A percentile compares a stretch with the other conserved stretches of the same genome.
phyloP scores from a whole-genome alignment of 306 rosid species.

The Medicago arabica region DNA sequence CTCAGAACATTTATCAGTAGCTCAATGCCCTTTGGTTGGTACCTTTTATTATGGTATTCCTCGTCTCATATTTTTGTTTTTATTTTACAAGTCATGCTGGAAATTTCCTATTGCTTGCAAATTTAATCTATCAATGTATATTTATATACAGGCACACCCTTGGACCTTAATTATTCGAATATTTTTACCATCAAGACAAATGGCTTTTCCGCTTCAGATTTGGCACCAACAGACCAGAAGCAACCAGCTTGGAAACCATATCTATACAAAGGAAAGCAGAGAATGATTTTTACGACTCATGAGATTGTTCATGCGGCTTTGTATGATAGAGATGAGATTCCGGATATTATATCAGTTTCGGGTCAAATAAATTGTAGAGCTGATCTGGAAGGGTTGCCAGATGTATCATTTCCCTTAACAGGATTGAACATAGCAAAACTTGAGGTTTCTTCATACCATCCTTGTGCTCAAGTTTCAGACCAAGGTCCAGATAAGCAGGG shows the following conservation, averaged over 20 bases:
- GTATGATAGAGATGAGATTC: constrained; percentile 94
- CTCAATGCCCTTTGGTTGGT: constrained; percentile 99
- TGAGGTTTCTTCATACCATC: constrained; percentile 83
- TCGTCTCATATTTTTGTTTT: constrained; percentile 49
- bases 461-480: constrained; percentile 89
- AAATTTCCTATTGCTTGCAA: constrained; percentile 41
- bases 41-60: constrained; percentile 74
- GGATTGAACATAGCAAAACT: constrained; percentile 60
- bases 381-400: constrained; percentile 95
- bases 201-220: constrained; percentile 86
- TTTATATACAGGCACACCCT: constrained; percentile 73
- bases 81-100: constrained; percentile 40
- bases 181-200: constrained; percentile 70
- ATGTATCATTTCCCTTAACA: constrained; percentile 83
- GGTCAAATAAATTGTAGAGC: constrained; percentile 96
- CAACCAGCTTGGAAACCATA: constrained; percentile 99
- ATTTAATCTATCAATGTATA: constrained; percentile 35
- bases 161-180: constrained; percentile 88
- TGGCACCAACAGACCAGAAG: constrained; percentile 84
- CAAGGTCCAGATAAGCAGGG: constrained; percentile 85
- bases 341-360: constrained; percentile 80
- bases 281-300: constrained; percentile 74
- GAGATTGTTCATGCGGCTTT: constrained; percentile 86
- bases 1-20: constrained; percentile 86
- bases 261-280: constrained; percentile 86